Evolutionary conservation across 148 eudicot genomes (phyloP).

Genomic region (Arbutus unedo): DNA sequence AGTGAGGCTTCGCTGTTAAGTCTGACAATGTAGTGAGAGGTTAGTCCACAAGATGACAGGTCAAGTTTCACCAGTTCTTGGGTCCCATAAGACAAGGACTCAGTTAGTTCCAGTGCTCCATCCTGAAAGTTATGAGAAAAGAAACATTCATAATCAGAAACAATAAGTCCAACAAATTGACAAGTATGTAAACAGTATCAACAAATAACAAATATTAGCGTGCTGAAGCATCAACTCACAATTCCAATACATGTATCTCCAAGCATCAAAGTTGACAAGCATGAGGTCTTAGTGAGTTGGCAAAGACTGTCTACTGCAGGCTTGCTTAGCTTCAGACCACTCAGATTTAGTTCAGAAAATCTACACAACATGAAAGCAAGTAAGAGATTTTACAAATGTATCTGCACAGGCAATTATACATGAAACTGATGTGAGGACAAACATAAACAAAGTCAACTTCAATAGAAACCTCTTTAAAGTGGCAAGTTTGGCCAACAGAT

Average conservation of each 20-base stretch:
- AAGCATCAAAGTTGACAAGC: slow-evolving; percentile 70
- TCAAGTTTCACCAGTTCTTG: slow-evolving; percentile 73
- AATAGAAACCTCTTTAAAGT: slow-evolving; percentile 49
- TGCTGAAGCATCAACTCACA: slow-evolving; percentile 41
- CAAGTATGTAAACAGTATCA: background rate
- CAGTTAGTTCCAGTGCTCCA: slow-evolving; percentile 60
- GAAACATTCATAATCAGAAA: background rate
- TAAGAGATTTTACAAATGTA: background rate
- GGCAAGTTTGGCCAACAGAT: slow-evolving; percentile 66
- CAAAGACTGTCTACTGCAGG: slow-evolving; percentile 64
- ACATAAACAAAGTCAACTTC: background rate
- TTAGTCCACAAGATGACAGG: slow-evolving; percentile 69
- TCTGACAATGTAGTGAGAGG: slow-evolving; percentile 44
- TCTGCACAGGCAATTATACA: background rate
- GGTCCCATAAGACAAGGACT: slow-evolving; percentile 54
- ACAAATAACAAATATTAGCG: background rate
- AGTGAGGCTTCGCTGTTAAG: slow-evolving; percentile 39
- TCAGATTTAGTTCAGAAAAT: slow-evolving; percentile 75
- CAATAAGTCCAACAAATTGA: background rate
- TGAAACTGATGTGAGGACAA: background rate
- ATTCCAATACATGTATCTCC: slow-evolving; percentile 66
- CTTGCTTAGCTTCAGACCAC: slow-evolving; percentile 70
- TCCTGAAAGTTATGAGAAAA: slow-evolving; percentile 43
- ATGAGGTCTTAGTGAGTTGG: slow-evolving; percentile 52
- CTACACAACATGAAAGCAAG: slow-evolving; percentile 28